Evolutionary conservation across 768 basidiomycete species (phyloP), one percentile per base, ranked within the genome.

Genomic region (Asterophora lycoperdoides): DNA sequence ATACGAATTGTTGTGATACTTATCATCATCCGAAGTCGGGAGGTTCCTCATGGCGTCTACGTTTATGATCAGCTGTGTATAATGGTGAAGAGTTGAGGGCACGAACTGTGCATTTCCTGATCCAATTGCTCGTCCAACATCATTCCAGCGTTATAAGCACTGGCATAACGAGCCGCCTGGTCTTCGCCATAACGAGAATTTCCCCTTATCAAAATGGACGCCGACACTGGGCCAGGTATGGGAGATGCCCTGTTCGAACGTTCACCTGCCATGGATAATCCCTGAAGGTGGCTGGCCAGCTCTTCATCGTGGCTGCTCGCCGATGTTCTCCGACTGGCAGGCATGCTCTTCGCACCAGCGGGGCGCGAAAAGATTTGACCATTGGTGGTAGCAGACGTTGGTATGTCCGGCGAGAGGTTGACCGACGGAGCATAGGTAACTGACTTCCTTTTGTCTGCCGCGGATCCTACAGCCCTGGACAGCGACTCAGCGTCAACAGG

Each of bases 51-150:
- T 93, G 8, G 92, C 89, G 67, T 91, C 91, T 92, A 65, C 8
- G 30, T 47, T n/a, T 20, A 55, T 23, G 33, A 51, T 58, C 37
- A 54, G 46, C 29, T 48, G 56, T 18, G 36, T 49, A 45, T 43
- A 43, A 33, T 26, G 7, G 33, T 13, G 48, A 32, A 37, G 43
- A 52, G 28, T 20, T 39, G n/a, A 26, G 7, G 35, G 20, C 14
- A 77, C 86, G 59, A 58, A 93, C 92, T 93, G 62, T 93, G 85
- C 82, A 95, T 93, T 64, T 95, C 93, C 68, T 90, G 83, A 61
- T 95, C 93, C 56, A 95, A 69, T 61, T 94, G 91, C 65, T 94
- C 89, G 57, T 95, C 93, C 53, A 95, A 71, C 82, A 94, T 84
- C 84, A 92, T 86, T 26, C 89, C 89, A 34, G 87, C 80, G 60